Percentiles rank a stretch among this genome's conserved stretches.
Evolutionary conservation across 768 basidiomycete species (phyloP).

Genomic region (Sporobolomyces roseus): DNA sequence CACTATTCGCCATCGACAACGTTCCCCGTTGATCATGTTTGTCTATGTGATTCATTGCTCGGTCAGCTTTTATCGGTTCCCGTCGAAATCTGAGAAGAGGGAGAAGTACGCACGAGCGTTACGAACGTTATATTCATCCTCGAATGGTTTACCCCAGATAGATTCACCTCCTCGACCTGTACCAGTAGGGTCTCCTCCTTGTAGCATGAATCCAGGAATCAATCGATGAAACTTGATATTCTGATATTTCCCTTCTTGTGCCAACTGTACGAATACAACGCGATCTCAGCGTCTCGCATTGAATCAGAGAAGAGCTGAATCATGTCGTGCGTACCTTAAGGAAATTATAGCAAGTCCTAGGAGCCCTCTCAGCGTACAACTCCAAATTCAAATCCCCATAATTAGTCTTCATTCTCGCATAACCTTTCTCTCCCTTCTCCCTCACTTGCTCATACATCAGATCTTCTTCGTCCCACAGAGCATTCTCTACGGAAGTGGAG

Average conservation of each 20-base stretch:
- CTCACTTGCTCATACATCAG: slow-evolving; percentile 94
- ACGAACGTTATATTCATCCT: slow-evolving; percentile 86
- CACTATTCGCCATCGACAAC: slow-evolving; percentile 94
- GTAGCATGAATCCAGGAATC: slow-evolving; percentile 96
- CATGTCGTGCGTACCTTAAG: too few species aligned
- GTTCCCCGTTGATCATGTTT: slow-evolving; percentile 64
- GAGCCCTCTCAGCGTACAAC: slow-evolving; percentile 73
- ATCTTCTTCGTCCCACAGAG: slow-evolving; percentile 99
- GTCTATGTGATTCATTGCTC: slow-evolving; percentile 9
- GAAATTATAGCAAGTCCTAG: slow-evolving; percentile 98
- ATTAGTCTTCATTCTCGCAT: slow-evolving; percentile 91
- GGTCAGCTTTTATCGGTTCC: too few species aligned
- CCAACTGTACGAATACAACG: slow-evolving; percentile 54
- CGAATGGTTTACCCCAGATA: slow-evolving; percentile 91
- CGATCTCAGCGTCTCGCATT: background rate
- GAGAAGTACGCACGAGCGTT: slow-evolving; percentile 64
- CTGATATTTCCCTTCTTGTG: slow-evolving; percentile 83
- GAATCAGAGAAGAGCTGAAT: background rate
- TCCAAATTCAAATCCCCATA: slow-evolving; percentile 41
- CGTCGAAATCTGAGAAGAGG: too few species aligned
- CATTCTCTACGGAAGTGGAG: slow-evolving; percentile 64
- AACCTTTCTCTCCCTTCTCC: slow-evolving; percentile 87
- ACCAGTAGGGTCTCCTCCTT: slow-evolving; percentile 95
- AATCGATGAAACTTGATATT: slow-evolving; percentile 84
- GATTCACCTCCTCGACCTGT: slow-evolving; percentile 90